Conservation (phyloP, 2,329 filamentous ascomycete genomes). For the Alternaria gansuensis region DNA sequence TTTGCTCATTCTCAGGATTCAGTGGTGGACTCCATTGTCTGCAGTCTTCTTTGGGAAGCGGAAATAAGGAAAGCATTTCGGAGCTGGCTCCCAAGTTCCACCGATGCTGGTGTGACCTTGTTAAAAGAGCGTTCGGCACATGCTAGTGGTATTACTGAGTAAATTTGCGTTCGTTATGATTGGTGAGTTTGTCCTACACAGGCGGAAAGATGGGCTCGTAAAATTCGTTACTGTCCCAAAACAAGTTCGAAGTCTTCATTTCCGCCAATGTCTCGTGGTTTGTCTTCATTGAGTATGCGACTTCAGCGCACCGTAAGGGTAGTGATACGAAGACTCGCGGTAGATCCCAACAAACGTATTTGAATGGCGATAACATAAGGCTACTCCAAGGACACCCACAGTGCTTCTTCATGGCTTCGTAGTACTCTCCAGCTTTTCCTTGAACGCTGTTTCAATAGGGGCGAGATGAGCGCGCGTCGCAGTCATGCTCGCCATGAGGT, state of each 20-base stretch:
- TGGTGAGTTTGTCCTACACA: not conserved
- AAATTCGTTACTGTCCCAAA: not conserved
- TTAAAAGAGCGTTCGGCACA: not conserved
- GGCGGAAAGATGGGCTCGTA: not conserved
- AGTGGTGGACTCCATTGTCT: not conserved
- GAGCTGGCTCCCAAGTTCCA: not conserved
- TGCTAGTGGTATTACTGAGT: not conserved
- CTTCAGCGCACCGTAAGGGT: not conserved
- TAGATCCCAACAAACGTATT: not conserved
- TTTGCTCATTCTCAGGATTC: not conserved
- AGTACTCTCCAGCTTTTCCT: slow-evolving; percentile 24
- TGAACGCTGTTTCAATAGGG: slow-evolving; percentile 33
- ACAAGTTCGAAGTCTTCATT: not conserved
- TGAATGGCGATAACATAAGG: not conserved
- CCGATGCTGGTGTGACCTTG: not conserved
- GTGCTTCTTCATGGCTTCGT: not conserved
- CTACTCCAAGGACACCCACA: not conserved
- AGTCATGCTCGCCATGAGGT: slow-evolving; percentile 65
- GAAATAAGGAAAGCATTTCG: not conserved
- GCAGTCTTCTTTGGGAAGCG: not conserved
- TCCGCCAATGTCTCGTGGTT: not conserved
- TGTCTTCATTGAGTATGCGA: not conserved
- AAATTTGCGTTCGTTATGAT: not conserved
- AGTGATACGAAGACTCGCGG: not conserved
- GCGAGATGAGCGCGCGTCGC: slow-evolving; percentile 29